Evolutionary conservation across 2,329 filamentous ascomycete genomes (phyloP).

Genomic region (Colletotrichum lini): DNA sequence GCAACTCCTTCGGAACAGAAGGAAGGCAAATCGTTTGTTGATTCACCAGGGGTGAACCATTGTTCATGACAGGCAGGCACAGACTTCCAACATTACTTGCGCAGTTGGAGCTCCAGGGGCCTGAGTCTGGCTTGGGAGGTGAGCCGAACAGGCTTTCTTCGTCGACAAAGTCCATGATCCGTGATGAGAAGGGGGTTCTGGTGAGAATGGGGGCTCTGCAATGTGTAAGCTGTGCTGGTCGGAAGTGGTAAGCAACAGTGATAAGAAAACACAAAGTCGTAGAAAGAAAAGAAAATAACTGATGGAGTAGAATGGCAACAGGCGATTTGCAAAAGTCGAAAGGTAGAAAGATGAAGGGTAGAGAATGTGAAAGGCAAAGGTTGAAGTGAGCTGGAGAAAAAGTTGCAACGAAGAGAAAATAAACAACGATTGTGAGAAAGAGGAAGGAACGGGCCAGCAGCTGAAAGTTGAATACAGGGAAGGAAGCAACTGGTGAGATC

Average conservation of each 20-base stretch:
- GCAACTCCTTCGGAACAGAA: too few species aligned
- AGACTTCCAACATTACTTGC: not conserved
- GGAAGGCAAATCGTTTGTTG: too few species aligned
- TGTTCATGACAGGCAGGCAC: not conserved
- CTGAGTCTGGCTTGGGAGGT: not conserved
- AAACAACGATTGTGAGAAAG: too few species aligned
- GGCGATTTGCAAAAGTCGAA: too few species aligned
- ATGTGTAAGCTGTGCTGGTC: too few species aligned
- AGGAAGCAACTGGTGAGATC: not conserved
- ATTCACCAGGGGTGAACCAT: too few species aligned
- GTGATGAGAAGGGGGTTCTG: too few species aligned
- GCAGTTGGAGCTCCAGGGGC: too few species aligned
- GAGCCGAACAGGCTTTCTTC: not conserved
- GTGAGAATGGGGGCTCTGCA: accelerated
- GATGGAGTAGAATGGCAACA: not conserved
- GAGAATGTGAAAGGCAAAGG: not conserved
- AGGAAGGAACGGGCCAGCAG: too few species aligned
- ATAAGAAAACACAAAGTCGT: too few species aligned
- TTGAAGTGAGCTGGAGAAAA: too few species aligned
- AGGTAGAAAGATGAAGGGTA: not conserved
- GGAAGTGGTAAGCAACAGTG: not conserved
- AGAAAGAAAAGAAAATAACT: not conserved
- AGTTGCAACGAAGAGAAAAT: too few species aligned
- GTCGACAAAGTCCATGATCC: not conserved
- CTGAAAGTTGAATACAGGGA: not conserved